Evolutionary conservation across 306 rosid genomes (phyloP), one percentile per base, ranked within the genome.

Genomic region (Echinosophora koreensis): DNA sequence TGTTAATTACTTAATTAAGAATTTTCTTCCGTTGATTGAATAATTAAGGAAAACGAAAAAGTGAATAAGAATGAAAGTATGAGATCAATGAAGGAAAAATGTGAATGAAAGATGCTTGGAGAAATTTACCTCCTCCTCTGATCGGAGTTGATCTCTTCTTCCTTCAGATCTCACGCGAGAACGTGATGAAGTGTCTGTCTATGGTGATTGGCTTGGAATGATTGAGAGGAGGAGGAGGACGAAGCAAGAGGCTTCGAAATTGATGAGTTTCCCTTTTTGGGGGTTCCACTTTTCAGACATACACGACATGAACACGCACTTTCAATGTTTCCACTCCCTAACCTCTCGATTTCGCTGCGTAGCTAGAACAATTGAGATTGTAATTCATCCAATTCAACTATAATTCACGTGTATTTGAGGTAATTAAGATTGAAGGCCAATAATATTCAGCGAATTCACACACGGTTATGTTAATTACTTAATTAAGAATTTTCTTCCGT

Each of bases 131-230:
- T 73, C 52, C 30, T 73, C 59, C 28, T 15, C 0, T 34, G 63
- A 5, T 47, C 15, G 15, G 16, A 2, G 16, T 14, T 39, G 82
- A 84, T 77, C 51, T 67, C 7, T 61, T 67, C 7, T 61, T 63
- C 7, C 59, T 65, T 77, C 65, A 67, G 90, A 89, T 91, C 89
- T 81, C 51, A 39, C 44, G 39, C 6, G 38, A 49, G 42, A 65
- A 18, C 73, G 38, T 11, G 32, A 69, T 4, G 82, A 73, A 60
- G 76, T 22, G 17, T 6, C 10, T 22, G 17, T 6, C 10, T 18
- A 15, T 6, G 16, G 5, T 27, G 79, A 17, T 9, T 15, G 3
- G 34, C 11, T 44, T 18, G 50, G 17, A 35, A 0, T 35, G 38
- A 35, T 35, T 37, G 7, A 6, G 1, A 37, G 38, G 38, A 62